phyloP scores from a whole-genome alignment of 441 rosid genomes.

The Melastoma candidum region DNA sequence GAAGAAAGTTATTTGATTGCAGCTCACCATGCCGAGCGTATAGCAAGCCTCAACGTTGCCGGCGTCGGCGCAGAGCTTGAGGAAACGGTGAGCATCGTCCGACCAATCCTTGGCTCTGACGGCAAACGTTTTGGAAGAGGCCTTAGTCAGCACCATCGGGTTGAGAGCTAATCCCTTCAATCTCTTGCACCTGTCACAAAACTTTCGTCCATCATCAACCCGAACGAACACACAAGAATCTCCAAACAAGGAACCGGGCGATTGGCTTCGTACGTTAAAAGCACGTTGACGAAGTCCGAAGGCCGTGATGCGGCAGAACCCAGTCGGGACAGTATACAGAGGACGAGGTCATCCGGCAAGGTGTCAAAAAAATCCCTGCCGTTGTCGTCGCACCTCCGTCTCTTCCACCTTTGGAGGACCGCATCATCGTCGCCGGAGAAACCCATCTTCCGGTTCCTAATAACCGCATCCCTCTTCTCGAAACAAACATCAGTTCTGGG shows the following conservation, averaged over 20 bases:
- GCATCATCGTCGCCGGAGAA: too few relatives aligned
- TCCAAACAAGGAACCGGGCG: too few relatives aligned
- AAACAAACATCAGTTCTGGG: too few relatives aligned
- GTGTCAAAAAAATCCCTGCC: slow-evolving; percentile 33
- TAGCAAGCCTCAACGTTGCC: slow-evolving; percentile 82
- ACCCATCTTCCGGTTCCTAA: too few relatives aligned
- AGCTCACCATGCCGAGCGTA: slow-evolving; percentile 82
- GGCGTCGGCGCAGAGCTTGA: slow-evolving; percentile 72
- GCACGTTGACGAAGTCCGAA: slow-evolving; percentile 42
- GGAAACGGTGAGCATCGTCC: slow-evolving; percentile 63
- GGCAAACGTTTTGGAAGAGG: slow-evolving; percentile 45
- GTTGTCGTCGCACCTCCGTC: too few relatives aligned
- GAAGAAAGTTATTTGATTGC: too few relatives aligned
- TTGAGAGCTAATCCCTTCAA: slow-evolving; percentile 43
- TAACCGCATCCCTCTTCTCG: too few relatives aligned
- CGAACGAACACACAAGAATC: too few relatives aligned
- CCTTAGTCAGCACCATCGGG: slow-evolving; percentile 47
- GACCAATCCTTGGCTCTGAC: slow-evolving; percentile 61
- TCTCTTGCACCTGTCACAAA: slow-evolving; percentile 67
- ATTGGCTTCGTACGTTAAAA: slow-evolving; percentile 36
- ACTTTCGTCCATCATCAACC: too few relatives aligned
- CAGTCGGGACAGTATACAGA: slow-evolving; percentile 49
- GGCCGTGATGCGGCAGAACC: slow-evolving; percentile 53
- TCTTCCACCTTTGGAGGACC: too few relatives aligned
- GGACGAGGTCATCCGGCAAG: slow-evolving; percentile 65